Conservation (phyloP, 202 grass and related monocot species). For the Elaeis oleifera region DNA sequence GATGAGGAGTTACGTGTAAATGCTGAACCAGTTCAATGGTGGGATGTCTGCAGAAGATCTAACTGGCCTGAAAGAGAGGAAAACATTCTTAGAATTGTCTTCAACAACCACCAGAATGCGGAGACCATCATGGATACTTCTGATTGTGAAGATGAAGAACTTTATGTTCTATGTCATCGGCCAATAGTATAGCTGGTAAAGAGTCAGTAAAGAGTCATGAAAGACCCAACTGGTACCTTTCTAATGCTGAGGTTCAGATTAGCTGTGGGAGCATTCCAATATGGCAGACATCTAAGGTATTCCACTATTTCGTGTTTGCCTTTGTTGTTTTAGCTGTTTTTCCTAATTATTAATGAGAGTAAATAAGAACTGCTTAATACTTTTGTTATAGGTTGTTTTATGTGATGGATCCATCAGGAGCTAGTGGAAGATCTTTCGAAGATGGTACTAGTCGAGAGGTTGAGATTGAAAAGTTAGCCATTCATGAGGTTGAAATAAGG, state of each 20-base stretch:
- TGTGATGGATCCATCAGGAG: conserved; percentile 45
- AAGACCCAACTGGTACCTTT: conserved; percentile 76
- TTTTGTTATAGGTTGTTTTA: conserved; percentile 74
- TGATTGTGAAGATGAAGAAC: conserved; percentile 57
- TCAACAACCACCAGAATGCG: conserved; percentile 42
- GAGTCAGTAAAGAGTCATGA: conserved; percentile 48
- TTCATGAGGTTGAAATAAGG: conserved; percentile 78
- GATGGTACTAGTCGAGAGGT: conserved; percentile 49
- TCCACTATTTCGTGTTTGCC: not conserved
- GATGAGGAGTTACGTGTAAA: conserved; percentile 90
- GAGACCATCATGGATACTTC: conserved; percentile 45
- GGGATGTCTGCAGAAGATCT: conserved; percentile 97
- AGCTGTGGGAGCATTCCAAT: conserved; percentile 71
- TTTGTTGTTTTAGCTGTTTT: too few relatives aligned
- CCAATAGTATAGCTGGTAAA: conserved; percentile 42
- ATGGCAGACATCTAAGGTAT: conserved; percentile 99
- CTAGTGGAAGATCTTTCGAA: conserved; percentile 26
- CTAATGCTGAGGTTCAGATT: conserved; percentile 94
- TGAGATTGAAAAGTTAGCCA: conserved; percentile 74
- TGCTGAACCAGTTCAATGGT: conserved; percentile 97
- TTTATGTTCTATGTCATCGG: conserved; percentile 32
- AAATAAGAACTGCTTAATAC: too few relatives aligned
- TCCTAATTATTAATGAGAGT: too few relatives aligned
- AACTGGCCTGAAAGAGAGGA: conserved; percentile 94
- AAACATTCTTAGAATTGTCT: conserved; percentile 52